These are phyloP conservation scores for Aspergillus sp. DNA, from an alignment of 2,329 filamentous ascomycete species.

Conservation along the genomic window DNA sequence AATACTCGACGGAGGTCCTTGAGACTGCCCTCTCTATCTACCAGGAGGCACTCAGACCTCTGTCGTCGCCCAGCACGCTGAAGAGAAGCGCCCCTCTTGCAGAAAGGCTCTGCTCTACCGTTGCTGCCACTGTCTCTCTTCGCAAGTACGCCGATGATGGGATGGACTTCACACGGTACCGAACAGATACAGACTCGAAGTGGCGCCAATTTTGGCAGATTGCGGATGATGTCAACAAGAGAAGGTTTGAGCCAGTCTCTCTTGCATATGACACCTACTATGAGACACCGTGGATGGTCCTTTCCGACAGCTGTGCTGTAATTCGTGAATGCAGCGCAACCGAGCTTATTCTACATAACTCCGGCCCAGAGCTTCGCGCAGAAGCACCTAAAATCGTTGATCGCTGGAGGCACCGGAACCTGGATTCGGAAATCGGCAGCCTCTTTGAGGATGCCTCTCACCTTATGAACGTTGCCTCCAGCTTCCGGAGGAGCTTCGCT, in stretches of 20 bases:
- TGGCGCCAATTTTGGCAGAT: constrained; percentile 91
- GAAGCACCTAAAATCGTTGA: constrained; percentile 42
- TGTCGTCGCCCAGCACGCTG: constrained; percentile 43
- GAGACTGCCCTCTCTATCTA: constrained; percentile 84
- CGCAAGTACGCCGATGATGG: constrained; percentile 62
- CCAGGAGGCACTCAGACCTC: constrained; percentile 60
- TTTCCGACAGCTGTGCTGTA: constrained; percentile 77
- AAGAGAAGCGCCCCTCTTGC: constrained; percentile 61
- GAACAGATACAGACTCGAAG: constrained; percentile 72
- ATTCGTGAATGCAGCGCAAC: constrained; percentile 77
- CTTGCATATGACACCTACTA: constrained; percentile 71
- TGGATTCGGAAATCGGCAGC: constrained; percentile 52
- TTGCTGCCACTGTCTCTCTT: constrained; percentile 69
- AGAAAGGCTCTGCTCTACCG: constrained; percentile 72
- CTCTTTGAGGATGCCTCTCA: constrained; percentile 58
- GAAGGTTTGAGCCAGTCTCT: constrained; percentile 77
- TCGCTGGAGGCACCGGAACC: constrained; percentile 48
- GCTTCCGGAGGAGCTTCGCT: constrained; percentile 70
- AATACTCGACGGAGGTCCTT: constrained; percentile 76
- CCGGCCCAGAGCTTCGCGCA: constrained; percentile 40
- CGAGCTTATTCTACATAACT: constrained; percentile 75
- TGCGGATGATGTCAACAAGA: constrained; percentile 80
- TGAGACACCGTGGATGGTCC: constrained; percentile 79
- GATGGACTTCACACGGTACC: constrained; percentile 75
- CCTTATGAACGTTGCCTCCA: constrained; percentile 68